Conservation (phyloP, 2,329 filamentous ascomycete genomes). For the Penicillium fuscoglaucum region DNA sequence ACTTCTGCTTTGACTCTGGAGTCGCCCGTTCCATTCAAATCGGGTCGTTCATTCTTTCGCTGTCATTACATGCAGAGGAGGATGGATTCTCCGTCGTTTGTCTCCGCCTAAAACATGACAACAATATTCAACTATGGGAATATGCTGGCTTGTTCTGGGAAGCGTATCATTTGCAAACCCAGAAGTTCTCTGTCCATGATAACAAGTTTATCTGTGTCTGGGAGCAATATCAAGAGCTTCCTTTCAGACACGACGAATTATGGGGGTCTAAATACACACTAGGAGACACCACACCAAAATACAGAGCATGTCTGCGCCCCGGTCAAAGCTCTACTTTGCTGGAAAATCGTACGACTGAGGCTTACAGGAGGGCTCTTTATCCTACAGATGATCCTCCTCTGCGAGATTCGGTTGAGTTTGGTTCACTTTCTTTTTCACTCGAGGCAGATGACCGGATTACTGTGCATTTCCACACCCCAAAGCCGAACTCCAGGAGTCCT, state of each 20-base stretch:
- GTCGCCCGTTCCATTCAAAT: conserved; percentile 18
- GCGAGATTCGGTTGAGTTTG: too few species aligned
- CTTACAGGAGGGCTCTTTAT: background rate
- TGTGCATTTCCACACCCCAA: background rate
- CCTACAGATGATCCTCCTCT: background rate
- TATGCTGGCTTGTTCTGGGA: too few species aligned
- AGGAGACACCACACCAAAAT: too few species aligned
- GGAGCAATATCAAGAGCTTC: background rate
- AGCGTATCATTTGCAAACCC: background rate
- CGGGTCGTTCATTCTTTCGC: conserved; percentile 7
- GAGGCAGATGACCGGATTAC: background rate
- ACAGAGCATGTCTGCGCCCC: background rate
- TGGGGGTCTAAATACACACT: background rate
- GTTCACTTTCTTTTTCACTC: background rate
- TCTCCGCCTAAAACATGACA: conserved; percentile 1
- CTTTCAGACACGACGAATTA: background rate
- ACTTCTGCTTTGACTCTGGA: conserved; percentile 25
- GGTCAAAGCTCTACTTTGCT: background rate
- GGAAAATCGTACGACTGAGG: too few species aligned
- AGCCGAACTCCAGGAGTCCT: background rate
- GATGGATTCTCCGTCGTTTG: conserved; percentile 22
- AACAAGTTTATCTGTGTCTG: background rate
- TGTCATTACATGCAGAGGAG: conserved; percentile 19
- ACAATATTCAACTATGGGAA: background rate
- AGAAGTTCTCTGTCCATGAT: background rate